Evolutionary conservation across 2,329 filamentous ascomycete genomes (phyloP).

Genomic region (Cercospora sojina): DNA sequence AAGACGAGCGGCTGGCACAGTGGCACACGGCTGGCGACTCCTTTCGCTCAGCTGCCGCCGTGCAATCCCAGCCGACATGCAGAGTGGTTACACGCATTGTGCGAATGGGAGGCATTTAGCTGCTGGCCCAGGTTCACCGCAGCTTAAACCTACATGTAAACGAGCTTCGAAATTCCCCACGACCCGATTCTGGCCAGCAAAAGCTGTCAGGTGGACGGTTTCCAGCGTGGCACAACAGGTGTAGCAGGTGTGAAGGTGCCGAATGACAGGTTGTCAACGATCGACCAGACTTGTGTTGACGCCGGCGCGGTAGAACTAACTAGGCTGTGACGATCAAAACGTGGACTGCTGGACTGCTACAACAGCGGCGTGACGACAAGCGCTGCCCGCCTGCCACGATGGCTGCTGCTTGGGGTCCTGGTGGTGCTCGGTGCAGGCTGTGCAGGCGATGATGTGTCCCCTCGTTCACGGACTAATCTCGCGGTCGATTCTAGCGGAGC

Average conservation of each 20-base stretch:
- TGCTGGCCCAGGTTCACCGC: conserved; percentile 12
- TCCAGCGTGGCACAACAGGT: conserved; percentile 12
- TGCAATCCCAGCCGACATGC: conserved; percentile 4
- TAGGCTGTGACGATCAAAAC: conserved; percentile 16
- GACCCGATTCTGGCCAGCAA: conserved; percentile 9
- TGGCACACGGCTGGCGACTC: conserved; percentile 8
- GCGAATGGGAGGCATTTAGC: conserved; percentile 15
- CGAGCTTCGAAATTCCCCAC: conserved; percentile 13
- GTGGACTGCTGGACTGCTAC: conserved; percentile 16
- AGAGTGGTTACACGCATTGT: conserved; percentile 17
- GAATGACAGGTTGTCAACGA: conserved; percentile 23
- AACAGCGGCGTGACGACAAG: conserved; percentile 12
- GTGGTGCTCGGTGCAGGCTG: background rate
- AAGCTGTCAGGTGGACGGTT: conserved; percentile 17
- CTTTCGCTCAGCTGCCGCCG: conserved; percentile 8
- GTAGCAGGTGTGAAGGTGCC: conserved; percentile 17
- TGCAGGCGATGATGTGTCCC: background rate
- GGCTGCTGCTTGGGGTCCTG: conserved; percentile 4
- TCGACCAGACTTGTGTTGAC: conserved; percentile 10
- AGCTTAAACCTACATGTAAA: conserved; percentile 13
- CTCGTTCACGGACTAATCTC: background rate
- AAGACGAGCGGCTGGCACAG: conserved; percentile 8
- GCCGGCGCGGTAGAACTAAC: background rate
- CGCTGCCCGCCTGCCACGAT: background rate
- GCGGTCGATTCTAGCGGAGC: background rate